These are phyloP conservation scores for Komagataella mondaviorum DNA, from an alignment of 805 yeast species.

Conservation along the genomic window DNA sequence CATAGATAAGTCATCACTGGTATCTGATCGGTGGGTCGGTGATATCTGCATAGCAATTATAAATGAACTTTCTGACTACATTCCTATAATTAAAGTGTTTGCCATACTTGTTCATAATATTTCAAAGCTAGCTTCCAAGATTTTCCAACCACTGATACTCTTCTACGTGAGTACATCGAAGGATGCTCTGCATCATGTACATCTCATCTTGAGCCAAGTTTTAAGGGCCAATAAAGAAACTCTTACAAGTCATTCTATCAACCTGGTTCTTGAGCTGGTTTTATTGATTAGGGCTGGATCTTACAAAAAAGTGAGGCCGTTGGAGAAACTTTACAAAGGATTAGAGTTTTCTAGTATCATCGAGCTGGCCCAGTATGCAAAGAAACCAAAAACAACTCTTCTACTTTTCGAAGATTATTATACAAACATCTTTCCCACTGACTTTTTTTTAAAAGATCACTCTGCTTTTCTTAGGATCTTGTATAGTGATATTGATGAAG, in stretches of 20 bases:
- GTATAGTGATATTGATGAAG: constrained; percentile 42
- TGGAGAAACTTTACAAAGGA: constrained; percentile 14
- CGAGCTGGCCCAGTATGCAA: constrained; percentile 18
- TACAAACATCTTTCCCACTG: constrained; percentile 5
- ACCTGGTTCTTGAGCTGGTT: constrained; percentile 16
- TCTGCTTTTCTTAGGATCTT: constrained; percentile 16
- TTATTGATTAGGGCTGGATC: constrained; percentile 27
- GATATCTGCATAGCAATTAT: constrained; percentile 11
- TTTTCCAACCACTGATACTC: constrained; percentile 16
- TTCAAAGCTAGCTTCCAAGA: constrained; percentile 14
- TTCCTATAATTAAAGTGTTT: constrained; percentile 19
- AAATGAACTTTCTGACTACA: constrained; percentile 16
- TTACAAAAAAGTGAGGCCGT: constrained; percentile 14
- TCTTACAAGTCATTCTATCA: constrained; percentile 4
- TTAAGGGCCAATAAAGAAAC: constrained; percentile 5
- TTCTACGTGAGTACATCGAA: constrained; percentile 10
- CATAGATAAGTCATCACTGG: neutral
- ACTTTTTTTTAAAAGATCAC: constrained; percentile 7
- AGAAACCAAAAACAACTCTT: constrained; percentile 26
- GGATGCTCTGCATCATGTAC: constrained; percentile 7
- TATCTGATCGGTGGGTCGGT: neutral
- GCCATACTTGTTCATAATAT: constrained; percentile 15
- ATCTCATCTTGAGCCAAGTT: constrained; percentile 10
- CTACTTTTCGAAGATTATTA: constrained; percentile 33
- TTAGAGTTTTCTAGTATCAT: constrained; percentile 18